Base-by-base conservation (phyloP, 768 basidiomycete genomes). In the Trametes maxima region DNA sequence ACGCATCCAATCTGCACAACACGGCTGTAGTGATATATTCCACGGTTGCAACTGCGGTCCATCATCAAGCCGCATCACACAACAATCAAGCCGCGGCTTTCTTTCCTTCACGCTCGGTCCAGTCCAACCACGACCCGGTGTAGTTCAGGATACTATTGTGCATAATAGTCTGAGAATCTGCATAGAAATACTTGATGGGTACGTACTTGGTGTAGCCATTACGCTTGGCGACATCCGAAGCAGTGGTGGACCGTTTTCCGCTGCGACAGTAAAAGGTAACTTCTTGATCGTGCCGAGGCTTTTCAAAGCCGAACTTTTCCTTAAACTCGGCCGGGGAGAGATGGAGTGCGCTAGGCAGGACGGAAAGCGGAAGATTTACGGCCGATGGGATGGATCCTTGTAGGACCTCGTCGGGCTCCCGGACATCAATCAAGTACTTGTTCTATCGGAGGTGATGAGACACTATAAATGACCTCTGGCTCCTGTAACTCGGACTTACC, bases 371-470 rank as follows among this genome's bases (percentile, higher is more conserved):
- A 19, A 98, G 74, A 73, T 94, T 92, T 69, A 97, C 92, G 17
- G 94, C 83, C 22, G 93, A 94, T 6, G 95, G 95, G 64, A 98
- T 96, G 72, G 89, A 89, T 13, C 95, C 95, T 71, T 94, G 91
- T 14, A 90, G 82, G 45, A 94, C 91, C 72, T 97, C 95, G 65
- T 92, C 86, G 1, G 89, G 91, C 73, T 97, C 95, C 21, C 96
- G 87, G n/a, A 98, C 95, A 68, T 96, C 94, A 66, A 93, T 86
- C 46, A 93, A 71, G 70, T 86, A 91, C 5, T 83, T 78, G 61
- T 88, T 79, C 91, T 93, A 62, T 0, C 22, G 36, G 33, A n/a
- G n/a, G 36, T 14, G 35, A 42, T 28, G 58, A 67, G 51, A 47
- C 54, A 45, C 17, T n/a, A 22, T 13, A 45, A 16, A 28, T 35